Evolutionary conservation across 1,284 basidiomycete genomes (phyloP), one percentile per base, ranked within the genome.

Genomic region (Prillingera fragicola): DNA sequence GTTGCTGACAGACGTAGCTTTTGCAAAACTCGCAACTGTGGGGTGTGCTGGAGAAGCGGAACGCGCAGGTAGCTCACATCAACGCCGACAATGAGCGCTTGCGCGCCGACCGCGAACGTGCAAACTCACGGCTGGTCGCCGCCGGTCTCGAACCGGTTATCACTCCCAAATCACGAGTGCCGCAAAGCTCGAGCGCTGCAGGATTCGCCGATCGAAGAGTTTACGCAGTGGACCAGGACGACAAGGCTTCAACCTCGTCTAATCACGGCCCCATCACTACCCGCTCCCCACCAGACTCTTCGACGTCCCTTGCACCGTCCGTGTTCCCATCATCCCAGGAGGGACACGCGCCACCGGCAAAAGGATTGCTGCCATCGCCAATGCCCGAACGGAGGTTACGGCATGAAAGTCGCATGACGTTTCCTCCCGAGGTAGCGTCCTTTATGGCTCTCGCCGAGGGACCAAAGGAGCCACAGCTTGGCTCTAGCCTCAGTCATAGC

Each of bases 11-110:
- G 18, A 24, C 32, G 7, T 45, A 68, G 66, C 81, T 83, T 27
- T 70, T 79, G 8, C 88, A 92, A 73, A 92, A 92, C 67, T 74
- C 82, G 6, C 87, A 90, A 70, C 78, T 91, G 23, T 91, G 88
- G 88, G 90, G 89, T 69, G 77, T 91, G 50, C 83, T 92, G 65
- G 88, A 91, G 76, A 89, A 88, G 67, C 85, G 89, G 47, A 57
- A 65, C 21, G 44, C 57, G 4, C 65, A 70, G 50, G 58, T 58
- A 38, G 55, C 63, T 5, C 49, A 56, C 31, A 49, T 71, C 12
- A 57, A 52, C 59, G 52, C 60, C 1, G 65, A 66, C 45, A 68
- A 66, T 33, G 87, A 90, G 53, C 79, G 88, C 33, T 78, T 91
- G 41, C 77, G 87, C 14, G 74, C 74, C 17, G 87, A 90, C 63